A percentile compares a stretch with the other conserved stretches of the same genome.
Evolutionary conservation across 2,329 filamentous ascomycete species (phyloP).

Genomic region (Epichloe coenophiala): DNA sequence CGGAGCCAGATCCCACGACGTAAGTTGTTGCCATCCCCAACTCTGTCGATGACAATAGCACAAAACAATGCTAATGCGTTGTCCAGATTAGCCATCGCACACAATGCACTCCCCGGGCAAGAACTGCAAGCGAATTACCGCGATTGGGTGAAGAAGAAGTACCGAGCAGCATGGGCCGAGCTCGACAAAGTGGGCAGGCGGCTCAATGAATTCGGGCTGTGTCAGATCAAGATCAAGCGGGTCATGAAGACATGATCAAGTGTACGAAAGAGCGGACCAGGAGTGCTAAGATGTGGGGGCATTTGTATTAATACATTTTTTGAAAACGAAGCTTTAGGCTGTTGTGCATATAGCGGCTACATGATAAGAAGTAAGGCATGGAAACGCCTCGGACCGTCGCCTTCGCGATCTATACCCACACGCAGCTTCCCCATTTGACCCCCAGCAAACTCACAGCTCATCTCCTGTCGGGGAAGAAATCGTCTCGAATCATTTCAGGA

Average conservation of each 20-base stretch:
- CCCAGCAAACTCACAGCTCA: not conserved
- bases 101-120: slow-evolving; percentile 56
- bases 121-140: slow-evolving; percentile 57
- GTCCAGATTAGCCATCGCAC: slow-evolving; percentile 56
- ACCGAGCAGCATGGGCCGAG: slow-evolving; percentile 55
- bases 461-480: slow-evolving; percentile 17
- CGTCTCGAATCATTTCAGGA: slow-evolving; percentile 57
- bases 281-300: slow-evolving; percentile 7
- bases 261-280: slow-evolving; percentile 18
- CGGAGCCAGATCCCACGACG: slow-evolving; percentile 56
- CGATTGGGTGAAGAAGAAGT: slow-evolving; percentile 56
- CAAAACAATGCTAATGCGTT: not conserved
- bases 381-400: not conserved
- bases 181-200: slow-evolving; percentile 41
- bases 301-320: slow-evolving; percentile 14
- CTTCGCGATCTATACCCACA: not conserved
- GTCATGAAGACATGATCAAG: slow-evolving; percentile 30
- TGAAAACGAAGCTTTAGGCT: slow-evolving; percentile 16
- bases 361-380: not conserved
- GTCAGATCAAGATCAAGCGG: slow-evolving; percentile 35
- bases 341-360: slow-evolving; percentile 21
- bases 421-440: not conserved
- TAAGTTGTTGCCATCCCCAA: slow-evolving; percentile 32
- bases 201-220: slow-evolving; percentile 29
- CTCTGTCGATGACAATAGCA: not conserved